These are phyloP conservation scores for Paramyrothecium sp. DNA, from an alignment of 2,329 filamentous ascomycete species.

Conservation along the genomic window DNA sequence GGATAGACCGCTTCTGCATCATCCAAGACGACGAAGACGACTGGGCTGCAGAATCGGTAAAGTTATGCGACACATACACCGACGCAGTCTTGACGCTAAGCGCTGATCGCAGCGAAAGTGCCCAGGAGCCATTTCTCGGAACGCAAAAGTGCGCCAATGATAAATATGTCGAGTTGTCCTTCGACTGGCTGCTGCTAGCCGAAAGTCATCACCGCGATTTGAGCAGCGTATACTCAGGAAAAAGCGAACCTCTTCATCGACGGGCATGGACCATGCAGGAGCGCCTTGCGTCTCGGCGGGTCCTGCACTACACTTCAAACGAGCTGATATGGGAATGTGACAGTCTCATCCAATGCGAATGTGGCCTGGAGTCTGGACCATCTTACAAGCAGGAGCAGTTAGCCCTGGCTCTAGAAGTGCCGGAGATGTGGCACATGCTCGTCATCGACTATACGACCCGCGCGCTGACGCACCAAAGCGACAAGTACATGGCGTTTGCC, in stretches of 20 bases:
- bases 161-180: neutral
- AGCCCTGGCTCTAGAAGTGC: neutral
- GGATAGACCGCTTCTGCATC: too few relatives aligned
- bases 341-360: neutral
- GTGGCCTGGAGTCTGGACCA: neutral
- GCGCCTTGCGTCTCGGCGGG: neutral
- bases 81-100: neutral
- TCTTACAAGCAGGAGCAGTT: neutral
- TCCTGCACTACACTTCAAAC: neutral
- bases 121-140: neutral
- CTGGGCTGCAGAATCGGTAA: too few relatives aligned
- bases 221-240: neutral
- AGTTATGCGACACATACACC: too few relatives aligned
- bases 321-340: neutral
- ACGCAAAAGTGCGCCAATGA: neutral
- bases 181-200: neutral
- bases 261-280: neutral
- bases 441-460: neutral
- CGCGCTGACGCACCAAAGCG: neutral
- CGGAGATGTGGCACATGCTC: neutral
- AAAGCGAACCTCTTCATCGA: neutral
- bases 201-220: neutral
- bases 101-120: neutral
- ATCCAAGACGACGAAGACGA: too few relatives aligned
- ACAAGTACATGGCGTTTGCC: neutral